Evolutionary conservation across 441 rosid species (phyloP).

Genomic region (Aquilaria agallochum): DNA sequence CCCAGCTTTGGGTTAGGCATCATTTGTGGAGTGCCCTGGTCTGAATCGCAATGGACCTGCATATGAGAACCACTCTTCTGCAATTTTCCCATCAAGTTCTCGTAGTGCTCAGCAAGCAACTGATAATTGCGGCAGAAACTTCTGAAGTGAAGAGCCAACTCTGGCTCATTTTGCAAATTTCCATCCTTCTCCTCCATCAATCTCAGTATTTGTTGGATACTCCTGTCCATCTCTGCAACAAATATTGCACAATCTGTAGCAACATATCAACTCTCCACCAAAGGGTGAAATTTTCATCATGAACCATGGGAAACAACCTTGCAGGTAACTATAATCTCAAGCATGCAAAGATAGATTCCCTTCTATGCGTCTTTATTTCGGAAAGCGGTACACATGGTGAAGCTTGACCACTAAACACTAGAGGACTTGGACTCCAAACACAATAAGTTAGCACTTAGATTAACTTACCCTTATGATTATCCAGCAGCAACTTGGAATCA

Average conservation of each 20-base stretch:
- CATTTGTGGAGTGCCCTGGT: constrained; percentile 26
- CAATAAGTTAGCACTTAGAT: not conserved
- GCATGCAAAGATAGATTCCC: no score
- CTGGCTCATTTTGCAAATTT: constrained; percentile 26
- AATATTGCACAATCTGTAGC: not conserved
- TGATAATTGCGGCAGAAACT: constrained; percentile 32
- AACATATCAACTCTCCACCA: no score
- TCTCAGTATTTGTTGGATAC: constrained; percentile 28
- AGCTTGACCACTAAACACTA: constrained; percentile 5
- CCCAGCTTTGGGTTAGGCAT: constrained; percentile 38
- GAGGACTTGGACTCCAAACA: not conserved
- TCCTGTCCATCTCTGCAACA: constrained; percentile 40
- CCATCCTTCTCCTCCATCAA: constrained; percentile 32
- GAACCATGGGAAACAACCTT: no score
- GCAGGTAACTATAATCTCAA: no score
- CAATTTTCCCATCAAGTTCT: constrained; percentile 29
- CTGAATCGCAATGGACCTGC: constrained; percentile 24
- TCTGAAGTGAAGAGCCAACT: constrained; percentile 31
- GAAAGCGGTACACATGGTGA: no score
- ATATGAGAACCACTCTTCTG: constrained; percentile 22
- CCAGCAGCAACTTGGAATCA: constrained; percentile 27
- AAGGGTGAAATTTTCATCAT: no score
- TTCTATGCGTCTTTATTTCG: no score
- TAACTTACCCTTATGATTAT: constrained; percentile 29
- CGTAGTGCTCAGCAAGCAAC: constrained; percentile 35